Evolutionary conservation across 257 asterid species (phyloP).

Genomic region (Penstemon newberryi): DNA sequence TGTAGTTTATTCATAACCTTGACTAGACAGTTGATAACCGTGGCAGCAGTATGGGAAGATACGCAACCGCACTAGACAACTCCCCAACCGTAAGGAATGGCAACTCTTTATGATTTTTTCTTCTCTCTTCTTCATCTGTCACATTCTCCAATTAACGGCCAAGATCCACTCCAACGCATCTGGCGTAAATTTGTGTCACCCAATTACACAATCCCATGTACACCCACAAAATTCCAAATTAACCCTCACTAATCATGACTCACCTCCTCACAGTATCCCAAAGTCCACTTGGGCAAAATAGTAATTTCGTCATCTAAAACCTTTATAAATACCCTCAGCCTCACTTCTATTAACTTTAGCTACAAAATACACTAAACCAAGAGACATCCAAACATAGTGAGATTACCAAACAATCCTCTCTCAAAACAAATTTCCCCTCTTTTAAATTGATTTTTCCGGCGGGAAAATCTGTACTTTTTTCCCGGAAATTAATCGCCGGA

Average conservation of each 20-base stretch:
- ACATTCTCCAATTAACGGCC: constrained; percentile 36
- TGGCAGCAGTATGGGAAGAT: too few species aligned
- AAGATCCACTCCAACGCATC: constrained; percentile 33
- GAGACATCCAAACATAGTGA: not conserved
- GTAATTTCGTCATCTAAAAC: not conserved
- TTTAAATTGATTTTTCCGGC: constrained; percentile 15
- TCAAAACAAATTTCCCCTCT: constrained; percentile 24
- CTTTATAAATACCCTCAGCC: constrained; percentile 19
- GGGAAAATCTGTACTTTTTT: not conserved
- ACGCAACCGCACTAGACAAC: constrained; percentile 25
- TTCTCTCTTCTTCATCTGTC: constrained; percentile 28
- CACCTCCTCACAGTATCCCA: not conserved
- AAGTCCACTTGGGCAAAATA: constrained; percentile 29
- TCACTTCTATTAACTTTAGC: constrained; percentile 46
- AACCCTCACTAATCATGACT: constrained; percentile 30
- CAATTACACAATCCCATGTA: constrained; percentile 22
- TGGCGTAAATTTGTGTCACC: constrained; percentile 48
- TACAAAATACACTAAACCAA: not conserved
- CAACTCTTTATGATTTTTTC: constrained; percentile 32
- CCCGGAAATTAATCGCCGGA: constrained; percentile 35
- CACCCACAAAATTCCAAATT: constrained; percentile 22
- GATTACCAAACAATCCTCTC: constrained; percentile 27
- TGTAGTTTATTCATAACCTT: too few species aligned
- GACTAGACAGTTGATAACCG: too few species aligned
- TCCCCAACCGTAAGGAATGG: constrained; percentile 66